These are phyloP conservation scores for Plasmodium yoelii DNA, from an alignment of 169 alveolate species.

Conservation along the genomic window DNA sequence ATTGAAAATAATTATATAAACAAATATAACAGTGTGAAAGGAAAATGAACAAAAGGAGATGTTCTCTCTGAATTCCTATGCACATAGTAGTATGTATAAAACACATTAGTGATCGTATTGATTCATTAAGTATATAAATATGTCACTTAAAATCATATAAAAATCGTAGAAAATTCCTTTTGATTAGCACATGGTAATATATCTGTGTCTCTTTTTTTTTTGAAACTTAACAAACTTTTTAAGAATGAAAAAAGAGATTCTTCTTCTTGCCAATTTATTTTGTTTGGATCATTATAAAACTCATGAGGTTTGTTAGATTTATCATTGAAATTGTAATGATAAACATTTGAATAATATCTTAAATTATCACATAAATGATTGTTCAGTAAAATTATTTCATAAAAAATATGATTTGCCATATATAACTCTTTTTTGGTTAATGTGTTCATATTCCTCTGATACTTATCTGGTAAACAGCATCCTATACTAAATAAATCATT, in stretches of 20 bases:
- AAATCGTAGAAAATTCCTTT: slow-evolving; percentile 27
- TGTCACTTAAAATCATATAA: not conserved
- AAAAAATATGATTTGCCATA: slow-evolving; percentile 71
- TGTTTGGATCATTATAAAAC: slow-evolving; percentile 58
- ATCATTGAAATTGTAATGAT: slow-evolving; percentile 36
- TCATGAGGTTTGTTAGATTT: slow-evolving; percentile 12
- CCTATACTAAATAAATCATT: slow-evolving; percentile 37
- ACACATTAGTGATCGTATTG: too few species aligned
- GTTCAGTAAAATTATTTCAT: slow-evolving; percentile 64
- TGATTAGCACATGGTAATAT: slow-evolving; percentile 14
- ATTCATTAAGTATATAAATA: too few species aligned
- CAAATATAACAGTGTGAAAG: not conserved
- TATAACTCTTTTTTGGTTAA: slow-evolving; percentile 41
- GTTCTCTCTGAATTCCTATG: too few species aligned
- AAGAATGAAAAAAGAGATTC: slow-evolving; percentile 49
- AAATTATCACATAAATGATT: slow-evolving; percentile 74
- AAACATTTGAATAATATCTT: slow-evolving; percentile 46
- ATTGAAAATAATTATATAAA: not conserved
- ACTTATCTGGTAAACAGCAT: slow-evolving; percentile 66
- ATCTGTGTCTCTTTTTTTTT: slow-evolving; percentile 39
- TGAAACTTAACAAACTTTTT: slow-evolving; percentile 67
- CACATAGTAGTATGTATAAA: too few species aligned
- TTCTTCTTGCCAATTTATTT: slow-evolving; percentile 44
- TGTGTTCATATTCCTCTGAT: slow-evolving; percentile 47
- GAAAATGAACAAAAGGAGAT: not conserved